phyloP scores from a whole-genome alignment of 768 basidiomycete genomes.

The Amanita polypyramis region DNA sequence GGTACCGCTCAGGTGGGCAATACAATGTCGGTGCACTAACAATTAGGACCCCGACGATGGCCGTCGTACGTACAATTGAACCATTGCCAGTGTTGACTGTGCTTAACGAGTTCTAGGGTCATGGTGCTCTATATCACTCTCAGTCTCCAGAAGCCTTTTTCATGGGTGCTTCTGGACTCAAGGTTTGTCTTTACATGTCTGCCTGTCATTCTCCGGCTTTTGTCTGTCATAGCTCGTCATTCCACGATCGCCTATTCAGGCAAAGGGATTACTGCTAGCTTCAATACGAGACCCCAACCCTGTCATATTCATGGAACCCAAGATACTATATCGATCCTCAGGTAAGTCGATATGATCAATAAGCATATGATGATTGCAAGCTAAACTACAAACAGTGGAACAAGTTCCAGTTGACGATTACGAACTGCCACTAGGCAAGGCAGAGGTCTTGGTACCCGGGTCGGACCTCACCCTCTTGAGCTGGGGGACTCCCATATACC shows the following conservation, averaged over 20 bases:
- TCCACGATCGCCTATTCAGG: slow-evolving; percentile 88
- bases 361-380: not conserved
- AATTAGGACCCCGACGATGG: slow-evolving; percentile 80
- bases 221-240: slow-evolving; percentile 56
- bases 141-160: slow-evolving; percentile 96
- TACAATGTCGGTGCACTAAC: slow-evolving; percentile 79
- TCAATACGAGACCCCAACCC: slow-evolving; percentile 92
- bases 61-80: slow-evolving; percentile 45
- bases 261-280: slow-evolving; percentile 82
- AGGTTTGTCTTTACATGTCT: slow-evolving; percentile 32
- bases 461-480: slow-evolving; percentile 82
- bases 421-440: slow-evolving; percentile 70
- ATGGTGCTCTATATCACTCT: slow-evolving; percentile 90
- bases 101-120: slow-evolving; percentile 30
- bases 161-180: slow-evolving; percentile 81
- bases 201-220: not conserved
- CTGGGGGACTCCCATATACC: slow-evolving; percentile 91
- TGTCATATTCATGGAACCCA: slow-evolving; percentile 92
- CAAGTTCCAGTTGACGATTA: slow-evolving; percentile 89
- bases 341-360: slow-evolving; percentile 28
- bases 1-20: slow-evolving; percentile 81
- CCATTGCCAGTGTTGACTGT: not conserved
- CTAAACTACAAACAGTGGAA: slow-evolving; percentile 43
- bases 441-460: slow-evolving; percentile 66
- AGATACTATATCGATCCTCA: slow-evolving; percentile 86